Evolutionary conservation across 768 basidiomycete genomes (phyloP), one percentile per base, ranked within the genome.

Genomic region (Suillus fuscotomentosus): DNA sequence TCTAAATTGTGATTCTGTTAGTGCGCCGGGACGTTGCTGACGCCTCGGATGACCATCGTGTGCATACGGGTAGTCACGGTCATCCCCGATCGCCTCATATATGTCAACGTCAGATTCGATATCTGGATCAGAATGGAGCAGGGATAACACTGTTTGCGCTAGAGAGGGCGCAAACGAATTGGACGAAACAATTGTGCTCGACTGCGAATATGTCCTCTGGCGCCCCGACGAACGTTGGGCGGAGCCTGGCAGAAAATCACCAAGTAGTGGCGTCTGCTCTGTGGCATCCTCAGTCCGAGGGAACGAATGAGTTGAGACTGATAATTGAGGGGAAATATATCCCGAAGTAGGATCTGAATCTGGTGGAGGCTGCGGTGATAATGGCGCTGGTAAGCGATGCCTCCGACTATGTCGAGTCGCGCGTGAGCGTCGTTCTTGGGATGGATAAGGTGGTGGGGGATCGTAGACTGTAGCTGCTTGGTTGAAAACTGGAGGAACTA

Each of bases 361-460:
- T 13, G 72, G 60, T 6, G 79, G 79, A 9, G 76, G 62, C 53
- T 75, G 73, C 64, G 72, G 65, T 17, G 71, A 61, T 64, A 72
- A 71, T 71, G 64, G 66, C 62, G 73, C 69, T 36, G 78, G 68
- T 53, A 68, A 47, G 66, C 77, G 71, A 59, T 77, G 68, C 63
- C 74, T 75, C 64, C 71, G 76, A 7, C 68, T 66, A 55, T 69
- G 55, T 31, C 76, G 77, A 60, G 71, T 68, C 53, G 76, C 64
- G 60, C 81, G 75, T 8, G 75, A 62, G 43, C 84, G 82, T 24
- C 85, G 79, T 64, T 81, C 73, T 41, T 74, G 77, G 1, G 81
- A 79, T 22, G 88, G 89, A 73, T 91, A 91, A 2, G 90, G 90
- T 0, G 90, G 90, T 11, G 90, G 90, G 3, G 90, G 90, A 68